Base-by-base conservation (phyloP, 1,284 basidiomycete species). In the Waitea zeae region DNA sequence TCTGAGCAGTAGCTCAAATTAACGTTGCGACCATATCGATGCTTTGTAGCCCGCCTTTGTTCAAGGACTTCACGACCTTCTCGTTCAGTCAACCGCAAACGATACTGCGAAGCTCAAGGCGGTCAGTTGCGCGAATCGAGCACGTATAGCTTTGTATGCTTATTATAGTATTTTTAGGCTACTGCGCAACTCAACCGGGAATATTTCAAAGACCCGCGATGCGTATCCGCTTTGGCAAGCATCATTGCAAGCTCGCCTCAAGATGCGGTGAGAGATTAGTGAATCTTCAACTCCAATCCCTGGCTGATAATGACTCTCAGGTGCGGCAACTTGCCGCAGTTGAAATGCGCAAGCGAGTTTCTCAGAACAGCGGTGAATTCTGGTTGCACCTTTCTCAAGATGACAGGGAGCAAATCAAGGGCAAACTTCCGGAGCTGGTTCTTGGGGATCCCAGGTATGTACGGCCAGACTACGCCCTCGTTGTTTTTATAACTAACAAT, bases 291-390 rank as follows among this genome's bases (percentile, higher is more conserved):
- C n/a, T n/a, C n/a, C n/a, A n/a, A n/a, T n/a, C n/a, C n/a, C n/a
- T n/a, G n/a, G n/a, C 30, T 37, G 28, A 33, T 26, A 36, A 28
- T 31, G 20, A n/a, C 11, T 19, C 40, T 26, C 42, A 95, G 89
- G 78, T 96, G 41, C 86, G 93, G 37, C 95, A 99, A 74, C 73
- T 99, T 15, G 87, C 92, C 34, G 89, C 92, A n/a, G 92, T 98
- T 39, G 95, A 99, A 61, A 67, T 97, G 49, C 70, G 95, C 45
- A 99, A 99, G 66, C 81, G 93, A 41, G 70, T 98, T 38, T 57
- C 67, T 17, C 70, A 76, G 53, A 80, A 79, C 48, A 81, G 79
- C 45, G 83, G 82, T 36, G 77, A 74, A 53, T 59, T 92, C 27
- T 97, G 95, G 93, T 64, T 74, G 27, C 65, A 73, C 46, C 69